Base-by-base conservation (phyloP, 805 yeast genomes). In the Kregervanrija fluxuum region DNA sequence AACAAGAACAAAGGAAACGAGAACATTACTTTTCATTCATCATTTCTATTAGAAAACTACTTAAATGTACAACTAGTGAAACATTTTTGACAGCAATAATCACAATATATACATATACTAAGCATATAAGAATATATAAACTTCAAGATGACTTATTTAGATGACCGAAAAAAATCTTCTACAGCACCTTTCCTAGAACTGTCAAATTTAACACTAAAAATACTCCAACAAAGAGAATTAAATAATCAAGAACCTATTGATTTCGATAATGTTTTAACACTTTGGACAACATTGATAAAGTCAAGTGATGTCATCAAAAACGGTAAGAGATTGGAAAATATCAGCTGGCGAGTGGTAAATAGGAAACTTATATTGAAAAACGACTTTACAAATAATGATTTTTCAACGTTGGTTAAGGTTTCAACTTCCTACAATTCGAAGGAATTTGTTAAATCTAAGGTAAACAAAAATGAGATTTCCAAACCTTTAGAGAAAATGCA, bases 271-370 rank as follows among this genome's bases (percentile, higher is more conserved):
- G 66, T 69, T 3, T 51, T 70, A 30, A 62, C 68, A 3, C 62
- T 70, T 17, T 69, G 73, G 71, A 66, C 71, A 9, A 70, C 72
- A 2, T 41, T 65, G 11, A 59, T 60, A 10, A 64, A 65, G 43
- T 57, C 64, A 1, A 54, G 64, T 17, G 61, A 57, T 37, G 55
- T 56, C 39, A 56, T 65, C 13, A 49, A 50, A 33, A 61, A 64
- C 42, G 69, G 69, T 28, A 56, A 55, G 39, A 47, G 70, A 40
- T 49, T 65, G 13, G 69, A 63, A 44, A 65, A 65, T 44, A 54
- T 64, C 11, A 56, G 65, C 40, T 64, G 68, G 69, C 50, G 70
- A 32, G 59, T 63, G 15, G 61, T 64, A 12, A 65, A 65, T 42
- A 53, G 61, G 34, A 57, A 57, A 32, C 42, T 65, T 12, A 47